Percentiles rank a stretch among this genome's conserved stretches.
phyloP scores from a whole-genome alignment of 768 basidiomycete genomes.

The Pisolithus microcarpus region DNA sequence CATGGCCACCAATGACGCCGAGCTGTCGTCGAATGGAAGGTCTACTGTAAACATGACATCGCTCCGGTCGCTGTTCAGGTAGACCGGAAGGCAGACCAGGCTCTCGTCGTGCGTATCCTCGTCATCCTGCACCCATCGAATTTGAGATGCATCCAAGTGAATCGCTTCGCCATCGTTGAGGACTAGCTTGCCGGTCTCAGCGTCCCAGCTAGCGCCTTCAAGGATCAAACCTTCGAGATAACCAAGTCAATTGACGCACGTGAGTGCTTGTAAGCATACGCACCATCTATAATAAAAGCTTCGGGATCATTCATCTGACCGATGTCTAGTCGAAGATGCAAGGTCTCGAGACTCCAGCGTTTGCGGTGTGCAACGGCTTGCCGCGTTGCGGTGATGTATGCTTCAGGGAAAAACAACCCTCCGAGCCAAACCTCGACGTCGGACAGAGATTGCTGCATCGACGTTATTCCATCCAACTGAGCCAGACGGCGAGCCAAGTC shows the following conservation, averaged over 20 bases:
- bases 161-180: constrained; percentile 84
- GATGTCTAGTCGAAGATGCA: constrained; percentile 74
- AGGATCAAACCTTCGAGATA: constrained; percentile 62
- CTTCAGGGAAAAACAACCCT: constrained; percentile 93
- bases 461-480: constrained; percentile 69
- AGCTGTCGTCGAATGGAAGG: constrained; percentile 67
- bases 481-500: constrained; percentile 72
- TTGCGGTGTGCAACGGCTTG: constrained; percentile 93
- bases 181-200: constrained; percentile 49
- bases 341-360: constrained; percentile 87
- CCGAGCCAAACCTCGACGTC: constrained; percentile 87
- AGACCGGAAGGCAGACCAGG: constrained; percentile 81
- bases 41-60: constrained; percentile 89
- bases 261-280: constrained; percentile 16
- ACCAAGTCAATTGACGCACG: neutral
- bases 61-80: constrained; percentile 83
- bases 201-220: constrained; percentile 76
- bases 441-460: constrained; percentile 48
- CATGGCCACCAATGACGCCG: constrained; percentile 70
- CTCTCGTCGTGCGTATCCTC: constrained; percentile 26
- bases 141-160: constrained; percentile 70
- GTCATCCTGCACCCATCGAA: constrained; percentile 75
- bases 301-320: constrained; percentile 71
- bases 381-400: constrained; percentile 91
- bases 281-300: constrained; percentile 86